A percentile compares a stretch with the other conserved stretches of the same genome.
Conservation (phyloP, 2,329 filamentous ascomycete genomes). For the Monosporascus ibericus region DNA sequence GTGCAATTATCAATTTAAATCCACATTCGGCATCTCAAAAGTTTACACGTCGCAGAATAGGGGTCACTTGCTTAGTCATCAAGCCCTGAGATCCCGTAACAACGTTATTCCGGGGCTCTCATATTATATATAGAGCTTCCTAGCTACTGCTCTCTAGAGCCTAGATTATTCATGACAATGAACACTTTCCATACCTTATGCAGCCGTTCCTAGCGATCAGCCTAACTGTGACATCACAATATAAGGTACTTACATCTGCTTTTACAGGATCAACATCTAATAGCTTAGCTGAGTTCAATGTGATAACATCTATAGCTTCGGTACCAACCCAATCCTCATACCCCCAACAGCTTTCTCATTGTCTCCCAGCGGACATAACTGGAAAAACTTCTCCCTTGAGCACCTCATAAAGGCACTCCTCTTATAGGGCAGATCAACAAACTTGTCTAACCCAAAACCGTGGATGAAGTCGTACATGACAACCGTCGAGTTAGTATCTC, state of each 20-base stretch:
- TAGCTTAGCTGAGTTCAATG: background rate
- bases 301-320: conserved; percentile 39
- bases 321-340: conserved; percentile 45
- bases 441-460: conserved; percentile 66
- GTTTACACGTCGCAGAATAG: too few relatives aligned
- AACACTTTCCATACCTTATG: too few relatives aligned
- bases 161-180: too few relatives aligned
- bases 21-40: too few relatives aligned
- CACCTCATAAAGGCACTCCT: conserved; percentile 61
- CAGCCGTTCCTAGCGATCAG: too few relatives aligned
- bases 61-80: too few relatives aligned
- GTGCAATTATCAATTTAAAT: too few relatives aligned
- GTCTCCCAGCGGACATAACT: conserved; percentile 54
- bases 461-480: conserved; percentile 70
- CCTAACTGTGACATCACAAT: too few relatives aligned
- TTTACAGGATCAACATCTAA: background rate
- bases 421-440: conserved; percentile 68
- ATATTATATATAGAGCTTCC: too few relatives aligned
- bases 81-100: too few relatives aligned
- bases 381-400: conserved; percentile 63
- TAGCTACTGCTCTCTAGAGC: too few relatives aligned
- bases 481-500: conserved; percentile 62
- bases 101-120: too few relatives aligned
- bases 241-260: background rate
- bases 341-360: conserved; percentile 51